Conservation (phyloP, 352 stramenopile species). For the Pythium angustatum region DNA sequence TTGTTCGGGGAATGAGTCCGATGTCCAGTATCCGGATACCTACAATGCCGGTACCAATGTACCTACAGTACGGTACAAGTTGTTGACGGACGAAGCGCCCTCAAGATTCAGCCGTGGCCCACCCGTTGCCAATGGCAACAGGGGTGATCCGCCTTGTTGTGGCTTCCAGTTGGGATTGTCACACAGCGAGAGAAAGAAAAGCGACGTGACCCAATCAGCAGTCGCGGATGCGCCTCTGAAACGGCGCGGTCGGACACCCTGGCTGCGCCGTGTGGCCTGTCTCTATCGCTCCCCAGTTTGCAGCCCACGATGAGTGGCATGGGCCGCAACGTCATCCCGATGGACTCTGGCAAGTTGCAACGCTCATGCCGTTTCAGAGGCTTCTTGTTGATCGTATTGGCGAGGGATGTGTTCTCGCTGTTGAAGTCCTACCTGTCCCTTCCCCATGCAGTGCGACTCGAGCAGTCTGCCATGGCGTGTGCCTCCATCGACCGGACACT, state of each 20-base stretch:
- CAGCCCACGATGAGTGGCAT: conserved; percentile 3
- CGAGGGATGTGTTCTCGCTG: conserved; percentile 4
- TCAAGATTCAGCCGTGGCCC: conserved; percentile 1
- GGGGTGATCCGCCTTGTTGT: not conserved
- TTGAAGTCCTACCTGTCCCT: conserved; percentile 3
- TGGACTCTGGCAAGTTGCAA: too few species aligned
- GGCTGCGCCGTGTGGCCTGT: not conserved
- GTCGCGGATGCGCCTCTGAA: not conserved
- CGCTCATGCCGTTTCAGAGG: too few species aligned
- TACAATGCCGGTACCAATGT: not conserved
- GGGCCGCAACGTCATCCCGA: too few species aligned
- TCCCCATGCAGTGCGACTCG: too few species aligned
- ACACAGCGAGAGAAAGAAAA: conserved; percentile 8
- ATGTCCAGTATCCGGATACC: not conserved
- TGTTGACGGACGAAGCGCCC: not conserved
- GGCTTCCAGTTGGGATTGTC: not conserved
- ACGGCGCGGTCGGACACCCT: conserved; percentile 7
- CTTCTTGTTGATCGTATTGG: not conserved
- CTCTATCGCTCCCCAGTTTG: too few species aligned
- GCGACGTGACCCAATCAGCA: conserved; percentile 11
- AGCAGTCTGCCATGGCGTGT: too few species aligned
- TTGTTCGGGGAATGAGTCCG: conserved; percentile 9
- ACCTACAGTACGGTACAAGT: too few species aligned
- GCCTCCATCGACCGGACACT: too few species aligned
- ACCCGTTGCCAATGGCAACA: too few species aligned